Evolutionary conservation across 805 yeast genomes (phyloP).

Genomic region (Alloascoidea hylecoeti): DNA sequence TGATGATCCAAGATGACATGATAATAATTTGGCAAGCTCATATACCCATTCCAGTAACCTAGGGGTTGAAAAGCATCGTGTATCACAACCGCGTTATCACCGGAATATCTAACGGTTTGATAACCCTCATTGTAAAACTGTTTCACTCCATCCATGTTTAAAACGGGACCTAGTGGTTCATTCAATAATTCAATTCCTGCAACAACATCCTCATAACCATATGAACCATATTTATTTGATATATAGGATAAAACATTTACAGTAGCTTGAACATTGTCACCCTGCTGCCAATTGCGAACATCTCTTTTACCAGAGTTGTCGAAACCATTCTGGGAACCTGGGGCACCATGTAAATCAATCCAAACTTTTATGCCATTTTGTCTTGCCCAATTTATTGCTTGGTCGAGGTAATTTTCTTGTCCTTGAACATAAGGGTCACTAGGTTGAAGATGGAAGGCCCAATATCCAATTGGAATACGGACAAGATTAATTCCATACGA

Average conservation of each 20-base stretch:
- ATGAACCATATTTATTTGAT: conserved; percentile 47
- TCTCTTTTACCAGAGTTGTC: conserved; percentile 88
- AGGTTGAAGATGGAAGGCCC: conserved; percentile 61
- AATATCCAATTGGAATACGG: conserved; percentile 87
- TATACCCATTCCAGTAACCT: conserved; percentile 48
- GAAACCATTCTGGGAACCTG: conserved; percentile 93
- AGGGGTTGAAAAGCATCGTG: conserved; percentile 71
- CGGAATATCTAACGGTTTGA: conserved; percentile 39
- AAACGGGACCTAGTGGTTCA: conserved; percentile 73
- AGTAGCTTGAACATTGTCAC: conserved; percentile 37
- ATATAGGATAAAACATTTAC: conserved; percentile 38
- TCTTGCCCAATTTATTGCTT: conserved; percentile 67
- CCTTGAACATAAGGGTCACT: conserved; percentile 84
- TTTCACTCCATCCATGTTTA: conserved; percentile 44
- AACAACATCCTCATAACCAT: conserved; percentile 53
- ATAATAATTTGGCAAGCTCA: conserved; percentile 33
- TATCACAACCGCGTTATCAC: conserved; percentile 43
- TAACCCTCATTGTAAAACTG: conserved; percentile 53
- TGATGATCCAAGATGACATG: conserved; percentile 79
- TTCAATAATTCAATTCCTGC: conserved; percentile 76
- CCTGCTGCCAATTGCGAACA: conserved; percentile 35
- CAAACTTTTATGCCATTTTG: conserved; percentile 55
- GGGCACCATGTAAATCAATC: conserved; percentile 94
- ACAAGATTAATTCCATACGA: conserved; percentile 65
- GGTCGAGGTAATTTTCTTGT: conserved; percentile 56